Percentiles rank a stretch among this genome's conserved stretches.
phyloP scores from a whole-genome alignment of 2,329 filamentous ascomycete genomes.

The Colletotrichum sp. region DNA sequence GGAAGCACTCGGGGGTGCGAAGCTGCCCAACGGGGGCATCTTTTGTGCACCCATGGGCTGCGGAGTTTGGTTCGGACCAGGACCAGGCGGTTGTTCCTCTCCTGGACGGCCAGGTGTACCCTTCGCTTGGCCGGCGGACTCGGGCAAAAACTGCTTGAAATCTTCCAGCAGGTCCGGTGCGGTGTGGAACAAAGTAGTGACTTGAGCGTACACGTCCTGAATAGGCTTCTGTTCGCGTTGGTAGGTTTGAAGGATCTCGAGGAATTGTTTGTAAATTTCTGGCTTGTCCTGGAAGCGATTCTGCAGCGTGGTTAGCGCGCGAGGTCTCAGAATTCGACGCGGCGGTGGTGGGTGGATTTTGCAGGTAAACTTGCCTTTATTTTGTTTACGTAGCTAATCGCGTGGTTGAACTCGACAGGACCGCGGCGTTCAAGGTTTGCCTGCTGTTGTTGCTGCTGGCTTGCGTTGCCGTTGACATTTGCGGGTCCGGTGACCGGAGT shows the following conservation, averaged over 20 bases:
- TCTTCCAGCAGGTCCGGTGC: constrained; percentile 96
- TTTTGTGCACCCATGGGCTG: constrained; percentile 68
- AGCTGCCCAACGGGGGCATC: constrained; percentile 94
- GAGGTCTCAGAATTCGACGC: not conserved
- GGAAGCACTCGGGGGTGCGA: constrained; percentile 82
- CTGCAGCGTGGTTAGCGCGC: constrained; percentile 47
- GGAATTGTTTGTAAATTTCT: constrained; percentile 98
- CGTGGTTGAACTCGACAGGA: constrained; percentile 98
- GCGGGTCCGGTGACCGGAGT: constrained; percentile 62
- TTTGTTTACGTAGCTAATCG: constrained; percentile 99
- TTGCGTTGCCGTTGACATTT: constrained; percentile 64
- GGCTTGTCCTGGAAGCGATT: constrained; percentile 97
- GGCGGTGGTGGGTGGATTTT: not conserved
- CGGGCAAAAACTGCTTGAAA: constrained; percentile 97
- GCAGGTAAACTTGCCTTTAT: constrained; percentile 76
- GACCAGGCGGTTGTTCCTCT: constrained; percentile 64
- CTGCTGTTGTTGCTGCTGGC: constrained; percentile 45
- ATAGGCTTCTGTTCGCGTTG: constrained; percentile 98
- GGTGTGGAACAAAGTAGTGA: constrained; percentile 90
- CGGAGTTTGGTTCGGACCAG: constrained; percentile 57
- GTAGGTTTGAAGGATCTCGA: constrained; percentile 97
- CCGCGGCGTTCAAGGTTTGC: constrained; percentile 81
- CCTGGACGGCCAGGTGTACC: constrained; percentile 59
- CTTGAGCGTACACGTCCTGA: constrained; percentile 96
- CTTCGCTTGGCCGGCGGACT: constrained; percentile 69